Base-by-base conservation (phyloP, 805 yeast species). In the Metschnikowia koreensis region DNA sequence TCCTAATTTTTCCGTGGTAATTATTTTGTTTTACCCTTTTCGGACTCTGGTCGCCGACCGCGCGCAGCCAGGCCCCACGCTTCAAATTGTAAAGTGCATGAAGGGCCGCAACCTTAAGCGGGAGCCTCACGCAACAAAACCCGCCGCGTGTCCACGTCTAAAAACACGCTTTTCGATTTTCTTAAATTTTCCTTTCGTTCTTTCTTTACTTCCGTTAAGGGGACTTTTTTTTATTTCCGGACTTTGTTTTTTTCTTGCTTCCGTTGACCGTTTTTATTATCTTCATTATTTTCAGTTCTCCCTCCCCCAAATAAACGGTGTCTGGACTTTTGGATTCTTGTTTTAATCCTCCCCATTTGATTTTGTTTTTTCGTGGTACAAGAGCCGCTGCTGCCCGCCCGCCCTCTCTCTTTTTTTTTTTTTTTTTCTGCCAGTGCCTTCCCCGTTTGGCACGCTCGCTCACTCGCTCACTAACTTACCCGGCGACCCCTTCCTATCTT, bases 91-190 rank as follows among this genome's bases (percentile, higher is more conserved):
- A 37, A 37, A 37, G 13, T 37, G 39, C 43, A 27, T 6, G 16
- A 26, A 31, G 28, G 22, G 31, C 16, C 22, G 43, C 43, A 40
- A 27, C 43, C n/a, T 13, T 26, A 40, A 11, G 16, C 43, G 10
- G 7, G n/a, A n/a, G 17, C 10, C 34, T 28, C 43, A 16, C 15
- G 15, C 22, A 40, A 40, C 43, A 40, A 40, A 40, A 40, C 43
- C 43, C 43, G 13, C 15, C 33, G 43, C 43, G 43, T 40, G 34
- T 40, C 43, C 43, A 27, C 17, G 43, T 28, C 43, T n/a, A 27
- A 13, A 26, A 31, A 15, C n/a, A 28, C 16, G 13, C 33, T 7
- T 9, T 37, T 37, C 7, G 39, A 13, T 15, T 15, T 12, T 13
- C 13, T 15, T n/a, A n/a, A n/a, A n/a, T 37, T 37, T 37, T 37